Evolutionary conservation across 345 rosid genomes (phyloP).

Genomic region (Iberis pinnata): DNA sequence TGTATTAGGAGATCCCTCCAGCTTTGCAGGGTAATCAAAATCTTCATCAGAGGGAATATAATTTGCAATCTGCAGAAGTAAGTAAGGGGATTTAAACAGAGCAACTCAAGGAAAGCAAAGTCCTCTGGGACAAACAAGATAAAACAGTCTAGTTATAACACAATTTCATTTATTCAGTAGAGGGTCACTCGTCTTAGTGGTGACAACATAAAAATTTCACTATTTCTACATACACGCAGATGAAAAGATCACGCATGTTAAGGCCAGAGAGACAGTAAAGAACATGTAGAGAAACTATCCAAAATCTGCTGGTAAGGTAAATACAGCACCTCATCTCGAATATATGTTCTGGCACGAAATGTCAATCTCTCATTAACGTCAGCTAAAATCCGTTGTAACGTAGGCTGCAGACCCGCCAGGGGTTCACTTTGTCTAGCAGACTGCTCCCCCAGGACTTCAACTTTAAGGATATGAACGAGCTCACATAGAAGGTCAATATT

Average conservation of each 20-base stretch:
- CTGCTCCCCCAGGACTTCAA: constrained; percentile 92
- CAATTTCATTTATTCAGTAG: constrained; percentile 5
- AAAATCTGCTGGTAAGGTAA: constrained; percentile 8
- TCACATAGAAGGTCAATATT: constrained; percentile 90
- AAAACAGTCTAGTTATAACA: constrained; percentile 1
- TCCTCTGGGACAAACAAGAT: constrained; percentile 3
- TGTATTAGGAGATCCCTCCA: constrained; percentile 48
- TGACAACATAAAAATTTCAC: constrained; percentile 20
- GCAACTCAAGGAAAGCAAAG: constrained; percentile 10
- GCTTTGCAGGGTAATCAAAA: constrained; percentile 84
- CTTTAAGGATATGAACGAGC: constrained; percentile 86
- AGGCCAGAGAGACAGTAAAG: constrained; percentile 2
- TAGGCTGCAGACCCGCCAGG: constrained; percentile 80
- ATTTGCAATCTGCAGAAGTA: constrained; percentile 73
- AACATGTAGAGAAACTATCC: constrained; percentile 9
- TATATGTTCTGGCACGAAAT: constrained; percentile 93
- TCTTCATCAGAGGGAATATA: constrained; percentile 69
- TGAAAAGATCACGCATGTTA: constrained; percentile 1
- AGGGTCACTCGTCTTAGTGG: constrained; percentile 6
- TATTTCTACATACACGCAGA: constrained; percentile 12
- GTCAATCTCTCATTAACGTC: constrained; percentile 89
- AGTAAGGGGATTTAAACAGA: constrained; percentile 15
- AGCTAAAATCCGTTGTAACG: constrained; percentile 82
- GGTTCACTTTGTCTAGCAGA: constrained; percentile 65
- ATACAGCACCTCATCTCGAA: constrained; percentile 75